Percentiles rank a stretch among this genome's conserved stretches.
These are phyloP conservation scores for Wickerhamiella australiensis DNA, from an alignment of 805 yeast species.

Conservation along the genomic window DNA sequence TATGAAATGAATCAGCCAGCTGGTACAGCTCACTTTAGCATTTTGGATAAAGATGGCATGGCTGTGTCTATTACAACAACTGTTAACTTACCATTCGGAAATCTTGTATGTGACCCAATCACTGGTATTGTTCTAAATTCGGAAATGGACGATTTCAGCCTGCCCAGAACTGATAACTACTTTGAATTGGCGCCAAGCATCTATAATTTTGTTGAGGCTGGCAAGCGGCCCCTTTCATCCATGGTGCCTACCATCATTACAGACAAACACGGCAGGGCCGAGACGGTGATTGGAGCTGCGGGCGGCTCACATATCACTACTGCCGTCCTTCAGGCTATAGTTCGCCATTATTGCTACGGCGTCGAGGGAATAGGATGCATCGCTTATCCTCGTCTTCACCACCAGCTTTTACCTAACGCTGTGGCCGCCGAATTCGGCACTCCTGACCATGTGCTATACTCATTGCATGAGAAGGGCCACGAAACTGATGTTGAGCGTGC, in stretches of 20 bases:
- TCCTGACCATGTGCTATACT: slow-evolving; percentile 26
- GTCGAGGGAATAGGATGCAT: slow-evolving; percentile 54
- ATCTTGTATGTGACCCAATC: slow-evolving; percentile 60
- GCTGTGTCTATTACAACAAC: slow-evolving; percentile 86
- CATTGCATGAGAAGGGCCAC: slow-evolving; percentile 40
- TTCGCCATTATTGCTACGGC: slow-evolving; percentile 48
- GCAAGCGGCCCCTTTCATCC: slow-evolving; percentile 74
- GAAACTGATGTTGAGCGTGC: slow-evolving; percentile 32
- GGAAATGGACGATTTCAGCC: slow-evolving; percentile 91
- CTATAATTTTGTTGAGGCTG: slow-evolving; percentile 64
- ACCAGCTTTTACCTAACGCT: slow-evolving; percentile 70
- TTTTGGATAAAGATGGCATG: slow-evolving; percentile 60
- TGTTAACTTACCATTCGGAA: slow-evolving; percentile 72
- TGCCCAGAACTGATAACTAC: slow-evolving; percentile 55
- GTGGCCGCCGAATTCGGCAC: slow-evolving; percentile 49
- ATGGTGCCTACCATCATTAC: slow-evolving; percentile 61
- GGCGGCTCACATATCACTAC: slow-evolving; percentile 87
- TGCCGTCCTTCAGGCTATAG: slow-evolving; percentile 67
- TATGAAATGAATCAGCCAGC: slow-evolving; percentile 69
- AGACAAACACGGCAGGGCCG: slow-evolving; percentile 35
- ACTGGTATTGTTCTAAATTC: slow-evolving; percentile 81
- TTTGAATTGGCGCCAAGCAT: slow-evolving; percentile 73
- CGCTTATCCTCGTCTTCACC: slow-evolving; percentile 75
- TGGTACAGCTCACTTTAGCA: slow-evolving; percentile 82
- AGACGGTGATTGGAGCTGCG: slow-evolving; percentile 75